Percentiles rank a stretch among this genome's conserved stretches.
phyloP scores from a whole-genome alignment of 1,139 yeast species.

The Pneumocystis murina region DNA sequence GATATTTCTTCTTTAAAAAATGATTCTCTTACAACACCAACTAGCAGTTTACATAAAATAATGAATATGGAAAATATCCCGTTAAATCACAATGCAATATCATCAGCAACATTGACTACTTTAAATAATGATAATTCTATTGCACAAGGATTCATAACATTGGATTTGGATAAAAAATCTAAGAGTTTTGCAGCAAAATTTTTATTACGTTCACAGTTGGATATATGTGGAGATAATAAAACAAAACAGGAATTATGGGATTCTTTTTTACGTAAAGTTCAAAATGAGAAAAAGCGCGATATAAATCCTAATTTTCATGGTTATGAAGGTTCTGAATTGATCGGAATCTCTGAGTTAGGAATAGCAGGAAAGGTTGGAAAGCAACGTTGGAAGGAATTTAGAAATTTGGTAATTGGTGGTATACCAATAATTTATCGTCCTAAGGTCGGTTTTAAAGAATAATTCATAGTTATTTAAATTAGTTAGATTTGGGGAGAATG shows the following conservation, averaged over 20 bases:
- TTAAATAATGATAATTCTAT: background rate
- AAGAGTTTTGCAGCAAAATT: constrained; percentile 4
- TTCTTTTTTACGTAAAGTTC: constrained; percentile 22
- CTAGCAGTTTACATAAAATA: background rate
- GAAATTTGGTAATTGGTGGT: constrained; percentile 30
- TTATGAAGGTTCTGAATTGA: constrained; percentile 23
- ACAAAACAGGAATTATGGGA: constrained; percentile 22
- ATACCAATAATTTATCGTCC: constrained; percentile 38
- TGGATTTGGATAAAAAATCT: background rate
- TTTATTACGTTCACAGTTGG: constrained; percentile 23
- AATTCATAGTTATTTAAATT: background rate
- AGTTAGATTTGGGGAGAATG: constrained; percentile 35
- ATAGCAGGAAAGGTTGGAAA: constrained; percentile 13
- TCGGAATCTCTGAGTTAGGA: constrained; percentile 24
- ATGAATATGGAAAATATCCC: background rate
- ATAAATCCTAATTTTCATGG: constrained; percentile 10
- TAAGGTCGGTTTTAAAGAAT: constrained; percentile 19
- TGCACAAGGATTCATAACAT: background rate
- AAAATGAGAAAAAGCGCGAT: constrained; percentile 14
- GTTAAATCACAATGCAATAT: background rate
- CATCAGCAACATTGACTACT: background rate
- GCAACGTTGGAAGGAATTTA: constrained; percentile 25
- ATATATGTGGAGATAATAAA: constrained; percentile 23
- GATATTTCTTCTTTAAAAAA: background rate
- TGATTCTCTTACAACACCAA: background rate